Evolutionary conservation across 306 rosid species (phyloP).

Genomic region (Casuarina glauca): DNA sequence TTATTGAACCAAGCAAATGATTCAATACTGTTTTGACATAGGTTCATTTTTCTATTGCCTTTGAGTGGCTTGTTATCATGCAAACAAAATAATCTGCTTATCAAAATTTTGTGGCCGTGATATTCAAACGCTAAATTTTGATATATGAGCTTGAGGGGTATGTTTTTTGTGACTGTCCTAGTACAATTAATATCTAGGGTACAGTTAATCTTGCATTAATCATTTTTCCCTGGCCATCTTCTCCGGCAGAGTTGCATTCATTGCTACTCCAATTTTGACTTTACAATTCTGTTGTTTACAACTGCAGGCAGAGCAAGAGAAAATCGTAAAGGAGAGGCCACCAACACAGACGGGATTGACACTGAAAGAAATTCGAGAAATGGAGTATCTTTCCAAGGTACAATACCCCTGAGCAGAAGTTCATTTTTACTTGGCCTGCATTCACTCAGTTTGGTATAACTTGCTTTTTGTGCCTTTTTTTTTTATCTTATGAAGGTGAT

Average conservation of each 20-base stretch:
- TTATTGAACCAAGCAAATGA: too few relatives aligned
- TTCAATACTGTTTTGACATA: too few relatives aligned
- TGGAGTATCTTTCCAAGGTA: slow-evolving; percentile 80
- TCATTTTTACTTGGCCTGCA: not conserved
- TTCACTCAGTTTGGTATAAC: not conserved
- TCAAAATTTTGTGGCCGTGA: too few relatives aligned
- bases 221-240: slow-evolving; percentile 11
- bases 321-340: slow-evolving; percentile 59
- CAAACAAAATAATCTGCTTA: too few relatives aligned
- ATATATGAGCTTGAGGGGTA: too few relatives aligned
- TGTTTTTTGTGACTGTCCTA: too few relatives aligned
- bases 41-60: too few relatives aligned
- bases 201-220: slow-evolving; percentile 4
- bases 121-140: too few relatives aligned
- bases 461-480: not conserved
- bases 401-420: not conserved
- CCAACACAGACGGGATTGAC: slow-evolving; percentile 59
- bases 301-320: slow-evolving; percentile 75
- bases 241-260: not conserved
- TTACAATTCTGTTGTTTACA: not conserved
- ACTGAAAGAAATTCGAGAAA: slow-evolving; percentile 67
- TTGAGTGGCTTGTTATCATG: too few relatives aligned
- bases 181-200: not conserved
- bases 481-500: slow-evolving; percentile 47
- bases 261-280: not conserved